Evolutionary conservation across 495 filamentous ascomycete genomes (phyloP), one percentile per base, ranked within the genome.

Genomic region (Xylaria bambusicola): DNA sequence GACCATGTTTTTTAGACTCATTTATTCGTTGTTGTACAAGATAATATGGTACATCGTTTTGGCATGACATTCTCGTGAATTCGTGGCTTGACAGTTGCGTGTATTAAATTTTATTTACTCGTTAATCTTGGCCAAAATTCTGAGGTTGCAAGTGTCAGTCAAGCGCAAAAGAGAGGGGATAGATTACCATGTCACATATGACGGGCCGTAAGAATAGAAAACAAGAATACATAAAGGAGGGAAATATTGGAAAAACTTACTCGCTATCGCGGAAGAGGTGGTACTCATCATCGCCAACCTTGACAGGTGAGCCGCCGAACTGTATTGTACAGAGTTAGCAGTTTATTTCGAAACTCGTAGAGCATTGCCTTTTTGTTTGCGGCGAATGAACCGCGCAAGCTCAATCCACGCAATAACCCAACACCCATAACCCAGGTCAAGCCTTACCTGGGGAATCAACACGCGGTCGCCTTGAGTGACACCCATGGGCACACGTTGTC

Each of bases 261-360:
- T 99, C 94, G 77, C 91, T 87, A 76, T 99, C 94, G 65, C 93
- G 82, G 87, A 95, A 99, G 56, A 99, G 88, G 60, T 88, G 86
- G 79, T 85, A 98, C 81, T 98, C 94, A 62, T 97, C 91, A 62
- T 98, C 93, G 62, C 93, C 93, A 66, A 98, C 91, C 85, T 97
- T 97, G 75, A 99, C 84, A 53, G 95, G 88, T 71, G 88, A 92
- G 56, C 94, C 94, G 74, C 94, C 94, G 71, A 89, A 99, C 94
- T 98, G 64, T 61, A 63, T 35, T 20, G 21, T 21, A 7, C 40
- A 15, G 29, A 48, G 68, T 80, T 66, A 80, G 73, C 67, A 35
- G 58, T 33, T 55, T 49, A 49, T 36, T n/a, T 20, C 20, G 23
- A 13, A 4, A 6, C 20, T 24, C 42, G 9, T 23, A 20, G 24